Percentiles rank a stretch among this genome's conserved stretches.
Conservation (phyloP, 2,329 filamentous ascomycete species). For the Talaromyces sp. region DNA sequence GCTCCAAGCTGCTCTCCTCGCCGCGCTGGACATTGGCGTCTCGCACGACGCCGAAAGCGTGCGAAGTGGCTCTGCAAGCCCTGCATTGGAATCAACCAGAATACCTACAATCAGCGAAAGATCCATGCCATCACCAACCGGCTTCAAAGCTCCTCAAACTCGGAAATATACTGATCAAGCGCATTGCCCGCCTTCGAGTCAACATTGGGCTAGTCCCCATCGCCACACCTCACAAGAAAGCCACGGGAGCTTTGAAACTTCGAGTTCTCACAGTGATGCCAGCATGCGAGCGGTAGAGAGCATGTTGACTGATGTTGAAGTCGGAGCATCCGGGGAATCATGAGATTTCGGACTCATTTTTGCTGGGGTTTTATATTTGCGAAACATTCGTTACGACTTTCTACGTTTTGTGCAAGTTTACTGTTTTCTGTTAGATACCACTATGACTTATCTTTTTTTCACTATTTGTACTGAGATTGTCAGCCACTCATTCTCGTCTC, state of each 20-base stretch:
- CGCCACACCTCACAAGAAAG: constrained; percentile 23
- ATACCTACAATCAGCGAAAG: constrained; percentile 7
- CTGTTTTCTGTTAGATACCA: not conserved
- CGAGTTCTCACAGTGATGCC: constrained; percentile 14
- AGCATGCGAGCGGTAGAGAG: constrained; percentile 25
- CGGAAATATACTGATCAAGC: not conserved
- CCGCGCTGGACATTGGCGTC: constrained; percentile 32
- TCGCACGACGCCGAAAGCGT: constrained; percentile 25
- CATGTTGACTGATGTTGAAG: constrained; percentile 27
- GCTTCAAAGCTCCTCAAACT: not conserved
- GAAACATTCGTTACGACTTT: not conserved
- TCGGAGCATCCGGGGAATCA: constrained; percentile 25
- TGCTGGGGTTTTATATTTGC: not conserved
- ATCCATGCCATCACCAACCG: constrained; percentile 1
- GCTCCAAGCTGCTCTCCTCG: constrained; percentile 37
- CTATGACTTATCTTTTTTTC: not conserved
- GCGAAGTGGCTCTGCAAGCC: constrained; percentile 15
- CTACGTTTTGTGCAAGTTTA: not conserved
- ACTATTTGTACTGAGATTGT: not conserved
- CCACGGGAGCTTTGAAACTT: constrained; percentile 17
- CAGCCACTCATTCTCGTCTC: not conserved
- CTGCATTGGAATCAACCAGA: not conserved
- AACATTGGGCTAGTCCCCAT: constrained; percentile 25
- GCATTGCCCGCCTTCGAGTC: constrained; percentile 9
- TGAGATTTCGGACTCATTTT: not conserved